Evolutionary conservation across 345 rosid genomes (phyloP).

Genomic region (Pistacia integerrima): DNA sequence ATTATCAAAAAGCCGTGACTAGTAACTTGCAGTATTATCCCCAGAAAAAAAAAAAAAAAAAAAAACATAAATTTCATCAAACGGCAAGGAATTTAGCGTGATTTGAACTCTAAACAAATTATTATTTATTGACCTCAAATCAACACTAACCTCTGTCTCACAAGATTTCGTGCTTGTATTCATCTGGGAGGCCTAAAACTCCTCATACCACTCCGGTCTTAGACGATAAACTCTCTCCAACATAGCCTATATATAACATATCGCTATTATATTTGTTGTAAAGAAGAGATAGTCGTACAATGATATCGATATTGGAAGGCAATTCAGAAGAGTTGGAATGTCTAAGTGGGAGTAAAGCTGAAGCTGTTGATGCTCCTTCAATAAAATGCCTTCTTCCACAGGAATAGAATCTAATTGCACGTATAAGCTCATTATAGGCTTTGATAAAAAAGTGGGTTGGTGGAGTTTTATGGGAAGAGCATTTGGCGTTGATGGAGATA

Average conservation of each 20-base stretch:
- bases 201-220: constrained; percentile 83
- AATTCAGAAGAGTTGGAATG: constrained; percentile 42
- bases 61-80: too few species aligned
- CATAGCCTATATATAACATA: constrained; percentile 31
- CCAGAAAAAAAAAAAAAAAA: too few species aligned
- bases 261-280: neutral
- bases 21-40: constrained; percentile 44
- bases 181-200: constrained; percentile 54
- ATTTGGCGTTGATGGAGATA: neutral
- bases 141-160: constrained; percentile 62
- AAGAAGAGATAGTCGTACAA: constrained; percentile 31
- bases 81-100: too few species aligned
- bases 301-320: constrained; percentile 24
- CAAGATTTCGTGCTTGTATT: constrained; percentile 50
- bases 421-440: neutral
- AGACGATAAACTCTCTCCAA: constrained; percentile 60
- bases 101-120: constrained; percentile 31
- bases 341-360: constrained; percentile 42
- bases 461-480: neutral
- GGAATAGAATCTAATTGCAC: constrained; percentile 23
- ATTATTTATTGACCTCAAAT: neutral
- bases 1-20: constrained; percentile 52
- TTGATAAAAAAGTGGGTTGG: too few species aligned
- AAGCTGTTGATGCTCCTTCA: constrained; percentile 28
- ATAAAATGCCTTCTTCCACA: constrained; percentile 64